Evolutionary conservation across 768 basidiomycete species (phyloP).

Genomic region (Mycena pura): DNA sequence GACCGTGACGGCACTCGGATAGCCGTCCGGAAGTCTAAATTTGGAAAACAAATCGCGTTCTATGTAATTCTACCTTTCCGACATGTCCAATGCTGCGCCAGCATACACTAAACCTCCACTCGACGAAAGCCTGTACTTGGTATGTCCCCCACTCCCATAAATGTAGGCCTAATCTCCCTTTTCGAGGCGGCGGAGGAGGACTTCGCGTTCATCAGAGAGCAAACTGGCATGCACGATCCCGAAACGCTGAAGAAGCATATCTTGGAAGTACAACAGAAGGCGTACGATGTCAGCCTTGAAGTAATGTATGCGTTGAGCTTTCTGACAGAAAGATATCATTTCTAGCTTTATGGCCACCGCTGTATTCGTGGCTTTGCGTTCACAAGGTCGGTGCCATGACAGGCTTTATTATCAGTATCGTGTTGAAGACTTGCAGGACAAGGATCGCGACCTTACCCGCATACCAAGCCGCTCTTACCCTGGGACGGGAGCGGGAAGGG

Average conservation of each 20-base stretch:
- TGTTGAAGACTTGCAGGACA: constrained; percentile 2
- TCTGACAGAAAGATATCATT: too few relatives aligned
- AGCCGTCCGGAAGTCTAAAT: too few relatives aligned
- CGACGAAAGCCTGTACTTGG: constrained; percentile 14
- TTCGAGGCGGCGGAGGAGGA: constrained; percentile 19
- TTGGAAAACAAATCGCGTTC: too few relatives aligned
- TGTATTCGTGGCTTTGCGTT: constrained; percentile 37
- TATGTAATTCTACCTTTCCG: background rate
- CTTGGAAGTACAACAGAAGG: constrained; percentile 39
- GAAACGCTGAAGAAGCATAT: constrained; percentile 40
- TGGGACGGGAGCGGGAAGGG: constrained; percentile 33
- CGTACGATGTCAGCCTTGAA: constrained; percentile 36
- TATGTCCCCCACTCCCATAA: background rate
- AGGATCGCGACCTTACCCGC: constrained; percentile 44
- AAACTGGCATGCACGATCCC: constrained; percentile 38
- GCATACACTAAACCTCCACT: constrained; percentile 15
- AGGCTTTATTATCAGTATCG: too few relatives aligned
- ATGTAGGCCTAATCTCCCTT: background rate
- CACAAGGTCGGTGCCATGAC: constrained; percentile 17
- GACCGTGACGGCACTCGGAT: too few relatives aligned
- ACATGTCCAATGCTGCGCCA: background rate
- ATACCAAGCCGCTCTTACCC: constrained; percentile 40
- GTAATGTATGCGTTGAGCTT: too few relatives aligned
- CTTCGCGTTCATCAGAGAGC: constrained; percentile 34
- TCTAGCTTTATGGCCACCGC: constrained; percentile 12